These are phyloP conservation scores for Phyllosticta citribraziliensis DNA, from an alignment of 2,329 filamentous ascomycete genomes.

Conservation along the genomic window DNA sequence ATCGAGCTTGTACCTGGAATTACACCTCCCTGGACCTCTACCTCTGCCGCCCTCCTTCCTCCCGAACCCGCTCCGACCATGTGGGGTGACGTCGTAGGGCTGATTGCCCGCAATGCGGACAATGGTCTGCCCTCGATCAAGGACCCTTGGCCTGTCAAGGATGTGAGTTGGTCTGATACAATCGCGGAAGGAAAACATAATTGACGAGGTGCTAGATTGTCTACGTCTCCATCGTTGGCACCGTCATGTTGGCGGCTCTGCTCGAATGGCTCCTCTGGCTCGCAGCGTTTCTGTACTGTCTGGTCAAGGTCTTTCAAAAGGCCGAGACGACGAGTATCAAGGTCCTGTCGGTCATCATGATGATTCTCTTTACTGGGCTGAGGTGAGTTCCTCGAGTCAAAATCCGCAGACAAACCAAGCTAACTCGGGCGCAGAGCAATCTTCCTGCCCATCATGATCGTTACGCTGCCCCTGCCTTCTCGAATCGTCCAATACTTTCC, in stretches of 20 bases:
- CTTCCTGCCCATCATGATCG: conserved; percentile 88
- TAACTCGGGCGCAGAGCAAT: conserved; percentile 49
- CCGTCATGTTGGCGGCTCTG: conserved; percentile 73
- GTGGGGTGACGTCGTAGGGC: conserved; percentile 2
- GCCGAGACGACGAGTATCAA: conserved; percentile 80
- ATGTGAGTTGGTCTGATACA: conserved; percentile 24
- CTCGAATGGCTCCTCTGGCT: conserved; percentile 95
- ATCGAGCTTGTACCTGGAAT: background rate
- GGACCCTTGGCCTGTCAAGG: conserved; percentile 30
- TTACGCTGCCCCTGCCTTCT: conserved; percentile 74
- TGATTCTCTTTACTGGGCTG: conserved; percentile 50
- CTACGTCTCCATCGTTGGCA: conserved; percentile 49
- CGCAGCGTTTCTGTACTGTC: conserved; percentile 84
- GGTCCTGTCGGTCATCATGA: conserved; percentile 66
- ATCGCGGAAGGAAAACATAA: conserved; percentile 38
- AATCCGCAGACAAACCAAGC: background rate
- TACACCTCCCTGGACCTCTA: background rate
- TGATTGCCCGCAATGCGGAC: conserved; percentile 16
- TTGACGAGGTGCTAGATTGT: conserved; percentile 25
- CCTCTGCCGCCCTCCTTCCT: background rate
- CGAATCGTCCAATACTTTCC: conserved; percentile 68
- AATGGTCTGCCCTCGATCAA: conserved; percentile 23
- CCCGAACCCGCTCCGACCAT: background rate
- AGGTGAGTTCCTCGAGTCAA: background rate
- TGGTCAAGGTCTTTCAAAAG: conserved; percentile 79